These are phyloP conservation scores for Hypoxylon crocopeplum DNA, from an alignment of 495 filamentous ascomycete genomes.

Conservation along the genomic window DNA sequence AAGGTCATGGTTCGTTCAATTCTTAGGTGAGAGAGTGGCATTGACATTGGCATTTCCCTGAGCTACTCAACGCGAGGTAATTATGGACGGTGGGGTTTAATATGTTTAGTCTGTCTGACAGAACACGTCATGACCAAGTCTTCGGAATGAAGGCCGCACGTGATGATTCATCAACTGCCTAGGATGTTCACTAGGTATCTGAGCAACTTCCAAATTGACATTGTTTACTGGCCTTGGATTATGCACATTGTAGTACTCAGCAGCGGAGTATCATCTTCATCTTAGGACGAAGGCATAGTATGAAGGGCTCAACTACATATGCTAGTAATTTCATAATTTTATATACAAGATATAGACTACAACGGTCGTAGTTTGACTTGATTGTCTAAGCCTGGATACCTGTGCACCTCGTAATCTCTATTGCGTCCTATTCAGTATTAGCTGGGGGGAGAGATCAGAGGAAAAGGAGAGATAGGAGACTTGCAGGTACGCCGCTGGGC, in stretches of 20 bases:
- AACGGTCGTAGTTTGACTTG: too few species aligned
- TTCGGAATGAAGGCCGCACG: neutral
- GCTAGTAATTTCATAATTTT: too few species aligned
- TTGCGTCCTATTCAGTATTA: constrained; percentile 62
- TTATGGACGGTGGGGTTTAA: neutral
- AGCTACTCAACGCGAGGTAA: neutral
- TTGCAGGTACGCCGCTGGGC: constrained; percentile 65
- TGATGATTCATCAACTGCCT: constrained; percentile 14
- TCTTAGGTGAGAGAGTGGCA: too few species aligned
- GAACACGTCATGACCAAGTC: neutral
- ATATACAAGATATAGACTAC: too few species aligned
- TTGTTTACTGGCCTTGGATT: too few species aligned
- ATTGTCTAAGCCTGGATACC: constrained; percentile 44
- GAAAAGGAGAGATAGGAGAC: constrained; percentile 16
- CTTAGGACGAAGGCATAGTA: too few species aligned
- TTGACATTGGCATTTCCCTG: neutral
- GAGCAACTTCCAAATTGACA: too few species aligned
- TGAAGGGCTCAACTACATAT: too few species aligned
- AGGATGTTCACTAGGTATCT: too few species aligned
- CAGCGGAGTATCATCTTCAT: too few species aligned
- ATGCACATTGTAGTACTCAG: too few species aligned
- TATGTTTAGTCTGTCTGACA: neutral
- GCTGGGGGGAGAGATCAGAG: neutral
- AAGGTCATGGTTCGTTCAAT: neutral
- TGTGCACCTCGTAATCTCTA: constrained; percentile 74